These are phyloP conservation scores for Fusarium sp. DNA, from an alignment of 2,329 filamentous ascomycete species.

Conservation along the genomic window DNA sequence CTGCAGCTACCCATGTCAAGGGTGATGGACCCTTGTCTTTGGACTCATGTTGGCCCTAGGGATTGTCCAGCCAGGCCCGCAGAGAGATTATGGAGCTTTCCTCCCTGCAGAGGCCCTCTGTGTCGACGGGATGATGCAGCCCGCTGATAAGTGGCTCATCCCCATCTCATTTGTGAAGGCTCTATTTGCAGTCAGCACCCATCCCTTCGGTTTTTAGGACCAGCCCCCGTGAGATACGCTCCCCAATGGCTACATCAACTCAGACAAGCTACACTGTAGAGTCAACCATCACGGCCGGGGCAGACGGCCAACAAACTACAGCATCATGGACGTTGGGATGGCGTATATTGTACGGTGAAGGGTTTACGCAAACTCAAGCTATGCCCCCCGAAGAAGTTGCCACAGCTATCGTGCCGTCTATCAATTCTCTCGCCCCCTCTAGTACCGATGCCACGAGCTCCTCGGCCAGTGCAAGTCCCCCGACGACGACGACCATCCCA, in stretches of 20 bases:
- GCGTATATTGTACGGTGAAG: not conserved
- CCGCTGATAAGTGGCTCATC: not conserved
- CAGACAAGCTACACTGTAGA: not conserved
- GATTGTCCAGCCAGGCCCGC: not conserved
- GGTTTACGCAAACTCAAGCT: rapidly evolving
- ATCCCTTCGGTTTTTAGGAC: not conserved
- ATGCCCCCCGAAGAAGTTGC: not conserved
- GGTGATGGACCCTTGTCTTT: not conserved
- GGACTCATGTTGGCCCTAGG: not conserved
- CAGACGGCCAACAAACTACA: not conserved
- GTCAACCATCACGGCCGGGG: not conserved
- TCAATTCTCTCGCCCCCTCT: not conserved
- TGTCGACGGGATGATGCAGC: not conserved
- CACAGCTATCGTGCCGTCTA: not conserved
- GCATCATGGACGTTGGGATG: not conserved
- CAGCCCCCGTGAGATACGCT: too few relatives aligned
- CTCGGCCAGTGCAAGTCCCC: not conserved
- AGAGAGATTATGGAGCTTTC: not conserved
- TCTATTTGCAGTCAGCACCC: not conserved
- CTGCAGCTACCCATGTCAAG: not conserved
- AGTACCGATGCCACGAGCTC: rapidly evolving
- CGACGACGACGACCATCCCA: not conserved
- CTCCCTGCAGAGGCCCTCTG: not conserved
- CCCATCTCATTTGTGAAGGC: not conserved
- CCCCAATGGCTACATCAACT: not conserved